Percentiles rank a stretch among this genome's conserved stretches.
Evolutionary conservation across 148 eudicot genomes (phyloP).

Genomic region (Camellia sinensis): DNA sequence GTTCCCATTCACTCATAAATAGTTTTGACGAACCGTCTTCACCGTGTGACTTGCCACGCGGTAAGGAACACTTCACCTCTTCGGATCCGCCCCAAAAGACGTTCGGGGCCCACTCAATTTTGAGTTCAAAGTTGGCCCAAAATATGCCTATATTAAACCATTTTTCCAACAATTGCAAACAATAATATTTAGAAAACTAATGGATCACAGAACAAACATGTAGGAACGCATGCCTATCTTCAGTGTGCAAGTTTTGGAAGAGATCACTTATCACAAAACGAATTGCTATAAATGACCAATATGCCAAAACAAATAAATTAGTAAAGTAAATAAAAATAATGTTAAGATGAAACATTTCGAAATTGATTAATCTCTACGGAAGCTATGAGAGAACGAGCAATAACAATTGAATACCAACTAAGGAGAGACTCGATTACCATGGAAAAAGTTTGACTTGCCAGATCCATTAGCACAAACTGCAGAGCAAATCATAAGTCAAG

Average conservation of each 20-base stretch:
- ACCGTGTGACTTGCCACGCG: too few species aligned
- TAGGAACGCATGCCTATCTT: constrained; percentile 85
- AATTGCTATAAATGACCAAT: constrained; percentile 54
- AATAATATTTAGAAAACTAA: background rate
- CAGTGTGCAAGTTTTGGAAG: constrained; percentile 85
- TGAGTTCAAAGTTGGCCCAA: too few species aligned
- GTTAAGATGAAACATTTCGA: background rate
- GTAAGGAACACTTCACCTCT: too few species aligned
- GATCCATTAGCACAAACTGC: constrained; percentile 99
- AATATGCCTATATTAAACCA: too few species aligned
- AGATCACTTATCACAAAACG: constrained; percentile 98
- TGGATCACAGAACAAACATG: constrained; percentile 60
- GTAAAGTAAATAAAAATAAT: background rate
- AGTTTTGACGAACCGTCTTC: too few species aligned
- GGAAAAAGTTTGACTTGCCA: constrained; percentile 97
- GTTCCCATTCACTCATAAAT: too few species aligned
- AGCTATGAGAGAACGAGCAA: constrained; percentile 9
- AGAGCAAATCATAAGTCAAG: constrained; percentile 11
- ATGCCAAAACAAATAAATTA: background rate
- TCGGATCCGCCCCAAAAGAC: too few species aligned
- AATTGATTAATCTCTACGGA: background rate
- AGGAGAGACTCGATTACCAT: constrained; percentile 45
- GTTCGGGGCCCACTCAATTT: too few species aligned
- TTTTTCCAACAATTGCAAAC: constrained; percentile 13
- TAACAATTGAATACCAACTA: background rate